These are phyloP conservation scores for Penicillium atrosanguineum DNA, from an alignment of 495 filamentous ascomycete species.

Conservation along the genomic window DNA sequence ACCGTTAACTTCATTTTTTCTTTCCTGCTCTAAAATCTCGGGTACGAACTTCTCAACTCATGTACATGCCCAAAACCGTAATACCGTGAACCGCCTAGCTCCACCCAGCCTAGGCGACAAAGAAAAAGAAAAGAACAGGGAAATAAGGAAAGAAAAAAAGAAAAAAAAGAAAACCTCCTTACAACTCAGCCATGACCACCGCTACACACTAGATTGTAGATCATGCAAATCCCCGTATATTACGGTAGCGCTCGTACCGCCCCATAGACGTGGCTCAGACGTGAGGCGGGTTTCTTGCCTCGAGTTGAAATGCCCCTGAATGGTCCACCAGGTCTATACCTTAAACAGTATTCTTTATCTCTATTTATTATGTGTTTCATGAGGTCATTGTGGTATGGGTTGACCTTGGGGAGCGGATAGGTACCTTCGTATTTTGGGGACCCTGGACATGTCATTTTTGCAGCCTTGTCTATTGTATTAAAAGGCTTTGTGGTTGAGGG, in stretches of 20 bases:
- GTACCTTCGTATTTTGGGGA: neutral
- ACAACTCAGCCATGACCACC: neutral
- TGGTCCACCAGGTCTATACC: no score
- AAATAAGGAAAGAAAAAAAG: no score
- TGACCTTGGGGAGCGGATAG: neutral
- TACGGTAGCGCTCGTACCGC: neutral
- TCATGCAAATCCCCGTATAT: neutral
- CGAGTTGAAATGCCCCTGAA: neutral
- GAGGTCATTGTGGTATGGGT: neutral
- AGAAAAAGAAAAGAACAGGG: no score
- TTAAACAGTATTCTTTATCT: neutral
- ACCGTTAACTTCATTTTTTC: neutral
- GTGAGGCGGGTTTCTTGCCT: neutral
- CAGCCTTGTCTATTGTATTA: neutral
- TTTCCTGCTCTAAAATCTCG: no score
- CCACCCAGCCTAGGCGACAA: no score
- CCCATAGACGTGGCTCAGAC: neutral
- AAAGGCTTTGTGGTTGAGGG: neutral
- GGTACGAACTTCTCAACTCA: no score
- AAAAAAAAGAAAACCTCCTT: no score
- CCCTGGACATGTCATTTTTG: neutral
- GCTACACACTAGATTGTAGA: neutral
- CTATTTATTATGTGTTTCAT: neutral
- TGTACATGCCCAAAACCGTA: neutral
- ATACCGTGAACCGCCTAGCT: neutral